phyloP scores from a whole-genome alignment of 306 rosid genomes.

The Cyamopsis tetragonoloba region DNA sequence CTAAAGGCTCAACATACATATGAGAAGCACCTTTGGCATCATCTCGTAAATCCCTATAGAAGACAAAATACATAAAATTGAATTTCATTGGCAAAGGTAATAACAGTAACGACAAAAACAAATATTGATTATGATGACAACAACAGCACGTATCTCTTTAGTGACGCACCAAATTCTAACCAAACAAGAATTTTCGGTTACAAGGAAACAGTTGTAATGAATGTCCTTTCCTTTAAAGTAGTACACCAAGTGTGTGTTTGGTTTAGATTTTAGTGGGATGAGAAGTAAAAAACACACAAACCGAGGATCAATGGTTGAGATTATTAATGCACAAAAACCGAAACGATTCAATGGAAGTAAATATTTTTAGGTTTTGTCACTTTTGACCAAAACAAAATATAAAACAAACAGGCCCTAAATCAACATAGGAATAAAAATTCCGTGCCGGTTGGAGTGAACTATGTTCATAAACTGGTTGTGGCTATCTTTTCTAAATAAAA shows the following conservation, averaged over 20 bases:
- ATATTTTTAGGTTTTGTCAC: too few relatives aligned
- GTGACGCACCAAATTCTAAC: neutral
- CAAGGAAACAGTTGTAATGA: neutral
- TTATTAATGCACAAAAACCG: too few relatives aligned
- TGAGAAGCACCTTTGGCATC: conserved; percentile 40
- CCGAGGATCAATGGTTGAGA: too few relatives aligned
- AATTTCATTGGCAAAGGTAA: neutral
- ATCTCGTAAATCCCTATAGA: conserved; percentile 78
- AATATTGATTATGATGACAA: neutral
- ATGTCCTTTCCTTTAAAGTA: neutral
- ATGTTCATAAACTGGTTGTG: neutral
- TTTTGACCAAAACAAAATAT: too few relatives aligned
- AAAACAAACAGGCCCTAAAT: too few relatives aligned
- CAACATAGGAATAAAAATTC: neutral
- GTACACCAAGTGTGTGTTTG: too few relatives aligned
- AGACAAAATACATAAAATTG: conserved; percentile 7
- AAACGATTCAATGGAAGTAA: too few relatives aligned
- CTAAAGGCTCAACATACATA: conserved; percentile 51
- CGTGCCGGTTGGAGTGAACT: neutral
- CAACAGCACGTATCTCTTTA: neutral
- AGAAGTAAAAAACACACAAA: too few relatives aligned
- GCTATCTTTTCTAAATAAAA: neutral
- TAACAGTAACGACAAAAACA: neutral
- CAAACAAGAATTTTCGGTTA: neutral
- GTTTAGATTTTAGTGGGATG: too few relatives aligned